phyloP scores from a whole-genome alignment of 1,284 basidiomycete genomes.

The Mycena sp. region DNA sequence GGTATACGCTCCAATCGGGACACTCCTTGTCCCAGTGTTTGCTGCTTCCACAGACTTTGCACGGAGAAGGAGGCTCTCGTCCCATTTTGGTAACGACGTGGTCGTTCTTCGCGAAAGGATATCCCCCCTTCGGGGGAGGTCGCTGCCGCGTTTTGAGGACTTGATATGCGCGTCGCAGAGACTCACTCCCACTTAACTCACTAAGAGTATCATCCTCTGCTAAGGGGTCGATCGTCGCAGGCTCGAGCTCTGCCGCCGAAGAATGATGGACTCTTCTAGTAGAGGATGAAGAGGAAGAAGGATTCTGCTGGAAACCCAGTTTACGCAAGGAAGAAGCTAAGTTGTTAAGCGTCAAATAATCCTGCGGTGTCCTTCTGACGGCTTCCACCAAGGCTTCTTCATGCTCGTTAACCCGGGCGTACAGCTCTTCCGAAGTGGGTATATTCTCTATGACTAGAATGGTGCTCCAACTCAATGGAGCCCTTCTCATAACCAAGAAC shows the following conservation, averaged over 20 bases:
- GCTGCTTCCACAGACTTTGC: conserved; percentile 6
- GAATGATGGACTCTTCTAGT: too few species aligned
- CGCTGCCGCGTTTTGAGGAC: not conserved
- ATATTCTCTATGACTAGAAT: conserved; percentile 8
- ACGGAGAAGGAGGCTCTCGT: not conserved
- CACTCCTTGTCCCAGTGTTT: conserved; percentile 1
- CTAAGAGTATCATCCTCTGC: not conserved
- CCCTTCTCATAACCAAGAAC: too few species aligned
- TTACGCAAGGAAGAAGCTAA: not conserved
- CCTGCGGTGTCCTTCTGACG: not conserved
- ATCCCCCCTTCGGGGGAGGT: not conserved
- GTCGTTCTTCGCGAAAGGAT: conserved; percentile 4
- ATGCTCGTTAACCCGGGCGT: conserved; percentile 8
- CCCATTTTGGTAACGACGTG: conserved; percentile 10
- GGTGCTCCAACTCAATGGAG: not conserved
- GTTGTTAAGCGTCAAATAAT: not conserved
- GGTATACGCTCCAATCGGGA: conserved; percentile 10
- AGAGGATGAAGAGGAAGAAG: too few species aligned
- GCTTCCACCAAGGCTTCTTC: not conserved
- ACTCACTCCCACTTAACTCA: not conserved
- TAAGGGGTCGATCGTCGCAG: not conserved
- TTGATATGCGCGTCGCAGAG: not conserved
- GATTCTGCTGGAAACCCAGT: too few species aligned
- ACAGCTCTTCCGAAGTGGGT: not conserved
- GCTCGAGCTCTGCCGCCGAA: too few species aligned